Percentiles rank a stretch among this genome's conserved stretches.
Evolutionary conservation across 768 basidiomycete species (phyloP).

Genomic region (Sarcodon sp.): DNA sequence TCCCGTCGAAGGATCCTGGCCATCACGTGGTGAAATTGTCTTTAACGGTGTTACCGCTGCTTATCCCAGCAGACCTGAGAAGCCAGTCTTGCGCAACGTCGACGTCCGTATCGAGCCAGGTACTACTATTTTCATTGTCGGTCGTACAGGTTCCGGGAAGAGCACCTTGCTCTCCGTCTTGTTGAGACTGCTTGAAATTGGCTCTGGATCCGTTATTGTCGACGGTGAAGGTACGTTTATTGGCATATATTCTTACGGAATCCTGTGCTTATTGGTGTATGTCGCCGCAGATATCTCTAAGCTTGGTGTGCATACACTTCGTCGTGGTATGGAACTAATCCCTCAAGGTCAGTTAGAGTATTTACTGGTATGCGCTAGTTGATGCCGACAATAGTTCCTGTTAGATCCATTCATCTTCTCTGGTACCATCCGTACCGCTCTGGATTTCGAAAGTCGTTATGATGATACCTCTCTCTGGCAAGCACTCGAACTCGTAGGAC

Average conservation of each 20-base stretch:
- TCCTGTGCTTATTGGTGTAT: neutral
- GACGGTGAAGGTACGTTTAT: conserved; percentile 1
- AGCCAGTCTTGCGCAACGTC: conserved; percentile 26
- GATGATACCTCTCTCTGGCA: conserved; percentile 10
- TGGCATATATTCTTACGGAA: no score
- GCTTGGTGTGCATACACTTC: conserved; percentile 19
- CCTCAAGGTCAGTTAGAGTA: conserved; percentile 12
- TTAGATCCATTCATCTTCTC: conserved; percentile 20
- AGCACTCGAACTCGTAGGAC: conserved; percentile 10
- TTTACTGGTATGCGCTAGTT: neutral
- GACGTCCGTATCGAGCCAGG: conserved; percentile 32
- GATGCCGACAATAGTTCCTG: neutral
- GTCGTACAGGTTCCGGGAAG: conserved; percentile 38
- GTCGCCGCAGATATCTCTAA: conserved; percentile 5
- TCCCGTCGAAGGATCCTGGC: conserved; percentile 20
- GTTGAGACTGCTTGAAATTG: neutral
- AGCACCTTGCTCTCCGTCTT: conserved; percentile 3
- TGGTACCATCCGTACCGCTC: conserved; percentile 15
- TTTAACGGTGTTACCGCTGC: conserved; percentile 20
- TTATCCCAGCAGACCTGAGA: conserved; percentile 33
- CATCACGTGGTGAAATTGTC: conserved; percentile 23
- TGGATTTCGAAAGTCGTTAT: conserved; percentile 15
- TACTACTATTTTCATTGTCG: conserved; percentile 41
- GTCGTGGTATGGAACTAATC: conserved; percentile 16
- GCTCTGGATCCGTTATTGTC: neutral